Conservation (phyloP, 2,329 filamentous ascomycete species). For the Colletotrichum chrysophilum region DNA sequence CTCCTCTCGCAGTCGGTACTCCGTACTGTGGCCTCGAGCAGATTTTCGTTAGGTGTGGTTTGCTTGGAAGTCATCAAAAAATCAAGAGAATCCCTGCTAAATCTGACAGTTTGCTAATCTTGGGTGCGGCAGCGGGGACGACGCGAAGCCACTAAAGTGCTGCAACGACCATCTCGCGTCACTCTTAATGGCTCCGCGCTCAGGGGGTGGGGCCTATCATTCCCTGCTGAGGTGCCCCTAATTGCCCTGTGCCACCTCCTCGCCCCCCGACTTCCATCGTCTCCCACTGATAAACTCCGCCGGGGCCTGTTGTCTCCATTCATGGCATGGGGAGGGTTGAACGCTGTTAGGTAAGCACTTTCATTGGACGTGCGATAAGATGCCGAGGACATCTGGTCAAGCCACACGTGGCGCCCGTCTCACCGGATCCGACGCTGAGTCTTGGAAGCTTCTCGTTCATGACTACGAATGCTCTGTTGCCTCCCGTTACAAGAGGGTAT, state of each 20-base stretch:
- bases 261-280: neutral
- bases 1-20: neutral
- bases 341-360: neutral
- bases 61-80: conserved; percentile 14
- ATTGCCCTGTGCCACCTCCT: neutral
- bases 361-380: neutral
- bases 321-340: neutral
- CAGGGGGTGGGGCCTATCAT: conserved; percentile 1
- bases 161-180: conserved; percentile 5
- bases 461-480: conserved; percentile 16
- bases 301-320: neutral
- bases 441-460: conserved; percentile 16
- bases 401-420: conserved; percentile 8
- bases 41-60: conserved; percentile 14
- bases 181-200: conserved; percentile 14
- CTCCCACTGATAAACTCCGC: neutral
- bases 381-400: neutral
- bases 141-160: conserved; percentile 10
- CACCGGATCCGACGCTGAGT: neutral
- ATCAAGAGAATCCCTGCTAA: conserved; percentile 9
- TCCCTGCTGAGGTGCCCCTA: conserved; percentile 4
- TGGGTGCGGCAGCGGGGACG: conserved; percentile 13
- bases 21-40: neutral
- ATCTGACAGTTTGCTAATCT: conserved; percentile 19
- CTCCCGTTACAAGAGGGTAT: neutral